Base-by-base conservation (phyloP, 768 basidiomycete genomes). In the Lyophyllum atratum region DNA sequence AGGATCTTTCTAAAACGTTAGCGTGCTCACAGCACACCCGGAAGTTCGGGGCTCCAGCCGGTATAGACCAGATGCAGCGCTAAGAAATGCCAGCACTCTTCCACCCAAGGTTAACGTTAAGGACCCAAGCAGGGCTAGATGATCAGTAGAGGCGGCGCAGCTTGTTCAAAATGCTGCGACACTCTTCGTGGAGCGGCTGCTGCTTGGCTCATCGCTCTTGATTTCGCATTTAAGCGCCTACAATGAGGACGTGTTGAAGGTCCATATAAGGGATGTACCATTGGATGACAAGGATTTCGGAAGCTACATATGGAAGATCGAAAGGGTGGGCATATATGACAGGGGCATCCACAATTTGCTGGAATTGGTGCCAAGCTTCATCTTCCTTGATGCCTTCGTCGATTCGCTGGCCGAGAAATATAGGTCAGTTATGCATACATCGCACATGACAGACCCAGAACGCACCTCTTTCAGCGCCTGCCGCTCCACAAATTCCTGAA, bases 271-370 rank as follows among this genome's bases (percentile, higher is more conserved):
- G 28, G 93, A 94, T 67, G 79, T 85, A 1, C 84, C 90, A 1
- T 71, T 93, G 42, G 81, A 86, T 49, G 86, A 90, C 54, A 72
- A 78, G n/a, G 87, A 91, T 61, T 87, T 84, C 59, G 72, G 76
- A 12, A 89, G 85, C 53, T 97, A 95, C 49, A 91, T 79, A 71
- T 93, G 90, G 51, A 93, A 72, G 64, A 98, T 95, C n/a, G 91
- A 89, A 54, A 90, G 77, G 24, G 85, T 86, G 1, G 91, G 86
- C 86, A 97, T 93, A 62, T 97, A 91, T 1, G 89, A 89, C 10
- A 98, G 77, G n/a, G 0, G 95, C 95, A 59, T 96, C 93, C 29
- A 96, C 71, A 34, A 95, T 86, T 72, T 98, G 93, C 51, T 90
- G 86, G 68, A 98, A 93, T 14, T 96, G 73, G 19, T 89, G 76